A percentile compares a stretch with the other conserved stretches of the same genome.
Conservation (phyloP, 352 stramenopile species). For the Peronospora belbahrii region DNA sequence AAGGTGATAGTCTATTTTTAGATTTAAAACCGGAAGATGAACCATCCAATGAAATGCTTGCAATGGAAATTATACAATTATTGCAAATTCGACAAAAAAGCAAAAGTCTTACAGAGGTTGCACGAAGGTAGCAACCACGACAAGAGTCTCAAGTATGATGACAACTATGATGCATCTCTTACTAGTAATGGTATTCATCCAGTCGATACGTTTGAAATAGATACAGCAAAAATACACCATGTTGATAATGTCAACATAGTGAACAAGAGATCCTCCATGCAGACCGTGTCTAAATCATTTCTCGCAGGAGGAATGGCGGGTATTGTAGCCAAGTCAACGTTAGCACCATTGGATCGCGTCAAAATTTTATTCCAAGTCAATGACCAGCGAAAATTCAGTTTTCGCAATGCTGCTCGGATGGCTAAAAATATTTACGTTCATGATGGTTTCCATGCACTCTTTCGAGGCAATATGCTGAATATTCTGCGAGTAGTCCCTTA, state of each 20-base stretch:
- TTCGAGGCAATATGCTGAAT: slow-evolving; percentile 69
- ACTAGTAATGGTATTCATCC: slow-evolving; percentile 13
- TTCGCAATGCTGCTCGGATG: slow-evolving; percentile 58
- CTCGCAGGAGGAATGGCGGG: slow-evolving; percentile 61
- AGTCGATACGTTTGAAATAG: slow-evolving; percentile 15
- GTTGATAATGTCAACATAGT: slow-evolving; percentile 8
- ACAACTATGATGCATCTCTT: slow-evolving; percentile 19
- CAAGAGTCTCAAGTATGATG: slow-evolving; percentile 8
- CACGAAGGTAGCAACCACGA: slow-evolving; percentile 5
- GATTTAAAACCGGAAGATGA: slow-evolving; percentile 37
- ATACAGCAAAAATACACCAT: slow-evolving; percentile 5
- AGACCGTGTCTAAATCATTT: slow-evolving; percentile 79
- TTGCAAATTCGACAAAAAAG: slow-evolving; percentile 25
- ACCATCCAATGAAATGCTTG: slow-evolving; percentile 23
- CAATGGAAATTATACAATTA: slow-evolving; percentile 27
- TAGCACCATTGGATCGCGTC: slow-evolving; percentile 72
- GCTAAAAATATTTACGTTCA: slow-evolving; percentile 59
- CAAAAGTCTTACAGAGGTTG: slow-evolving; percentile 1
- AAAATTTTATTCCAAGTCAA: slow-evolving; percentile 86
- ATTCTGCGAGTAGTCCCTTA: slow-evolving; percentile 77
- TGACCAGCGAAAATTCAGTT: slow-evolving; percentile 60
- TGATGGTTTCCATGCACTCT: slow-evolving; percentile 63
- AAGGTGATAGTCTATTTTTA: slow-evolving; percentile 66
- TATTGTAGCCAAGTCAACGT: slow-evolving; percentile 64
- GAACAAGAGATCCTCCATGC: slow-evolving; percentile 36